Evolutionary conservation across 164 flowering plant species (phyloP).

Genomic region (Sedum album): DNA sequence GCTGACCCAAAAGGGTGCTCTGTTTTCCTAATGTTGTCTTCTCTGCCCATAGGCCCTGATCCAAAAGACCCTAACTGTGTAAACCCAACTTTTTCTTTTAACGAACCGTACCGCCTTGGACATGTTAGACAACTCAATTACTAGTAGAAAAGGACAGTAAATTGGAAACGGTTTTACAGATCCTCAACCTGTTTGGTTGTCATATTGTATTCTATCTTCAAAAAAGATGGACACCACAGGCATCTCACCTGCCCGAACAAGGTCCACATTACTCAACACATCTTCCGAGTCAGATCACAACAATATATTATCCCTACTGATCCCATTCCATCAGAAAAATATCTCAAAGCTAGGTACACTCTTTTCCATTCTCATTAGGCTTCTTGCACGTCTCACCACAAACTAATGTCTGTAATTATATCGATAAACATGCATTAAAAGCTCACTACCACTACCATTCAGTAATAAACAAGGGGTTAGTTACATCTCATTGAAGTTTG

Average conservation of each 20-base stretch:
- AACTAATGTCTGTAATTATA: background rate
- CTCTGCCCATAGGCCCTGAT: too few species aligned
- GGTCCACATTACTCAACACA: background rate
- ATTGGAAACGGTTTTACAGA: too few species aligned
- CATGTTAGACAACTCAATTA: too few species aligned
- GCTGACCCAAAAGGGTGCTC: too few species aligned
- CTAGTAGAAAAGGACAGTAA: too few species aligned
- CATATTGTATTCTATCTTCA: background rate
- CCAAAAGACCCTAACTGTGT: too few species aligned
- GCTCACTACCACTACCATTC: background rate
- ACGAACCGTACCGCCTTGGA: too few species aligned
- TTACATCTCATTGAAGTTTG: background rate
- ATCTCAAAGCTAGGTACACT: background rate
- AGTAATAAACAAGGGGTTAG: background rate
- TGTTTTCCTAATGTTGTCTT: too few species aligned
- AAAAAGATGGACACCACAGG: background rate
- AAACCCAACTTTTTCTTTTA: too few species aligned
- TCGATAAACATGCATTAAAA: background rate
- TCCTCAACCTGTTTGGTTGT: background rate
- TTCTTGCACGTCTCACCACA: background rate
- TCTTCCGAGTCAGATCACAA: background rate
- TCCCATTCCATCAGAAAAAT: background rate
- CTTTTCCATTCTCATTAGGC: background rate
- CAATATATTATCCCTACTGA: background rate
- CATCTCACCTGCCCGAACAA: conserved; percentile 1